A percentile compares a stretch with the other conserved stretches of the same genome.
Conservation (phyloP, 352 stramenopile species). For the Phytopythium chamaehyphon region DNA sequence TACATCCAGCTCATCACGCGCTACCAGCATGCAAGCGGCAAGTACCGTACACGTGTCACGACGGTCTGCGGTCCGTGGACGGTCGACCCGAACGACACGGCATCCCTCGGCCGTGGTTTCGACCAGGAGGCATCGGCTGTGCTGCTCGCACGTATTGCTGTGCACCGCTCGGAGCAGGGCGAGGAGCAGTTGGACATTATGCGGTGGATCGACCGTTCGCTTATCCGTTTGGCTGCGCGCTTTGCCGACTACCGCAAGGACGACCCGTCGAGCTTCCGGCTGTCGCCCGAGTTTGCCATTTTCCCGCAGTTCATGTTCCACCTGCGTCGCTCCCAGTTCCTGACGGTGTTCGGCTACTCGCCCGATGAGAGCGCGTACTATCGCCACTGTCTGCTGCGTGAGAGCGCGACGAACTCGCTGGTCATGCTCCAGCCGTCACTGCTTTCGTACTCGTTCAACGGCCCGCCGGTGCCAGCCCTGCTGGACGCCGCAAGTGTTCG, state of each 20-base stretch:
- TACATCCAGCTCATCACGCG: slow-evolving; percentile 98
- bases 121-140: slow-evolving; percentile 99
- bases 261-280: slow-evolving; percentile 95
- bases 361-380: slow-evolving; percentile 99
- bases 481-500: slow-evolving; percentile 91
- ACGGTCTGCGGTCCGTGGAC: slow-evolving; percentile 96
- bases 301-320: slow-evolving; percentile 99
- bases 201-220: slow-evolving; percentile 93
- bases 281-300: slow-evolving; percentile 97
- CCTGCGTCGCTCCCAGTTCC: slow-evolving; percentile 97
- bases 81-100: slow-evolving; percentile 90
- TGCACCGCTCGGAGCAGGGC: slow-evolving; percentile 80
- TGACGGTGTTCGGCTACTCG: slow-evolving; percentile 99
- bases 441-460: slow-evolving; percentile 96
- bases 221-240: slow-evolving; percentile 98
- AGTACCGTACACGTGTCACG: slow-evolving; percentile 95
- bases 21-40: slow-evolving; percentile 97
- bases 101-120: slow-evolving; percentile 93
- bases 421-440: slow-evolving; percentile 99
- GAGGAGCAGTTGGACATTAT: slow-evolving; percentile 88
- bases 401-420: slow-evolving; percentile 98
- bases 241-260: slow-evolving; percentile 99
- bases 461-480: slow-evolving; percentile 87
- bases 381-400: slow-evolving; percentile 91
- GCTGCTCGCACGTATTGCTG: slow-evolving; percentile 90